Evolutionary conservation across 2,329 filamentous ascomycete species (phyloP).

Genomic region (Penicillium thymicola): DNA sequence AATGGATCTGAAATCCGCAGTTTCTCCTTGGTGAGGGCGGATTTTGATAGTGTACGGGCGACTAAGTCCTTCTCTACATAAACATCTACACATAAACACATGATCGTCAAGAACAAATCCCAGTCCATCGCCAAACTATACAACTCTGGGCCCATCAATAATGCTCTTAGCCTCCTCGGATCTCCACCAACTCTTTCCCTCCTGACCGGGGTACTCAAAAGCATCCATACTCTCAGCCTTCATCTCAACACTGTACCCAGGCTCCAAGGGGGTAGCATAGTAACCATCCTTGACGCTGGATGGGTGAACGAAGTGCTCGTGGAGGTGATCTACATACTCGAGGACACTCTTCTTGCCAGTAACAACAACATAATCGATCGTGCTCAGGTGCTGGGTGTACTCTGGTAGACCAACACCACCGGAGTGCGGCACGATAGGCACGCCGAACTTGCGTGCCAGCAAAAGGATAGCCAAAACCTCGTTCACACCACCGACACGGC

Average conservation of each 20-base stretch:
- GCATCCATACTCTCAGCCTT: constrained; percentile 79
- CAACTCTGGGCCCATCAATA: constrained; percentile 53
- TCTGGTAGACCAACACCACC: constrained; percentile 88
- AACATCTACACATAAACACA: background rate
- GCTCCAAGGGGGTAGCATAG: constrained; percentile 77
- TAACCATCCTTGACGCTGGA: constrained; percentile 77
- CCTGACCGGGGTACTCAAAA: constrained; percentile 72
- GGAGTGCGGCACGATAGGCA: constrained; percentile 84
- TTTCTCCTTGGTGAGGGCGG: no score
- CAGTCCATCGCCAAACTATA: constrained; percentile 17
- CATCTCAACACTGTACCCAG: constrained; percentile 94
- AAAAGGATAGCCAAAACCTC: constrained; percentile 87
- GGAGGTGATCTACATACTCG: constrained; percentile 89
- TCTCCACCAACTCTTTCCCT: constrained; percentile 81
- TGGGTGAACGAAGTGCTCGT: constrained; percentile 88
- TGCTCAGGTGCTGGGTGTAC: constrained; percentile 89
- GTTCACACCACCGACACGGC: constrained; percentile 84
- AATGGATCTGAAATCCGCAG: no score
- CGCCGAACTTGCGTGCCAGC: constrained; percentile 65
- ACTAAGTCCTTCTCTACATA: no score
- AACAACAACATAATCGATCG: constrained; percentile 88
- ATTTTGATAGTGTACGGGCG: no score
- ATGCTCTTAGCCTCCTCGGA: constrained; percentile 74
- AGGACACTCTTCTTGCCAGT: constrained; percentile 76
- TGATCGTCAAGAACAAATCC: background rate